A percentile compares a stretch with the other conserved stretches of the same genome.
Evolutionary conservation across 192 early-diverging fungal species (phyloP).

Genomic region (Backusella luteola): DNA sequence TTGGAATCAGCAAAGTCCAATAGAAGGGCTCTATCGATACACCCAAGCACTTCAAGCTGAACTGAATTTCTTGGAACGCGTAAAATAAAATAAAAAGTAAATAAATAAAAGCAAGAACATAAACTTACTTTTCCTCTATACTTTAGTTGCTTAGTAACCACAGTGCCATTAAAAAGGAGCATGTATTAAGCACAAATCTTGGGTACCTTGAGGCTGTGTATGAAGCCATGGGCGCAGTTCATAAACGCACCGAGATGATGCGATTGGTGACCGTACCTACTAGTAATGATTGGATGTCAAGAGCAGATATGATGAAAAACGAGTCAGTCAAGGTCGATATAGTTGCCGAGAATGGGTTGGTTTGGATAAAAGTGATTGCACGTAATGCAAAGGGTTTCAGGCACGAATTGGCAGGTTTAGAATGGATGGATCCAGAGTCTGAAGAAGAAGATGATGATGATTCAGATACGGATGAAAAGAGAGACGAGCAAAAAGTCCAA

Average conservation of each 20-base stretch:
- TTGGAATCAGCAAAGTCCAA: slow-evolving; percentile 12
- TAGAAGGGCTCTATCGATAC: slow-evolving; percentile 30
- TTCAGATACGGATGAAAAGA: not conserved
- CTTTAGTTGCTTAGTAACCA: slow-evolving; percentile 25
- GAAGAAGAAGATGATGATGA: slow-evolving; percentile 19
- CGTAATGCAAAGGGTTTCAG: slow-evolving; percentile 45
- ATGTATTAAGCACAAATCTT: slow-evolving; percentile 33
- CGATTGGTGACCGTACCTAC: slow-evolving; percentile 12
- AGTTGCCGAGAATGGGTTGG: slow-evolving; percentile 45
- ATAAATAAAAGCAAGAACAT: not conserved
- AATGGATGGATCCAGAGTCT: slow-evolving; percentile 36
- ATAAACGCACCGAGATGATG: slow-evolving; percentile 12
- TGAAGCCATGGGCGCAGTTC: slow-evolving; percentile 16
- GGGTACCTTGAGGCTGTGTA: slow-evolving; percentile 37
- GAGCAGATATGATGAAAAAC: slow-evolving; percentile 12
- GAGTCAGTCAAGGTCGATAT: slow-evolving; percentile 43
- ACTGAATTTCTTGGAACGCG: slow-evolving; percentile 28
- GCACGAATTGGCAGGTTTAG: slow-evolving; percentile 49
- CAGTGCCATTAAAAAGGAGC: slow-evolving; percentile 18
- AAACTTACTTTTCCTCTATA: not conserved
- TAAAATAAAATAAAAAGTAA: slow-evolving; percentile 6
- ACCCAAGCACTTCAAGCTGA: slow-evolving; percentile 26
- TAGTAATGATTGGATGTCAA: slow-evolving; percentile 13
- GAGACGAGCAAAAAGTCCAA: not conserved
- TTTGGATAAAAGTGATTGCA: slow-evolving; percentile 51